phyloP scores from a whole-genome alignment of 768 basidiomycete species.

The Mycena amicta region DNA sequence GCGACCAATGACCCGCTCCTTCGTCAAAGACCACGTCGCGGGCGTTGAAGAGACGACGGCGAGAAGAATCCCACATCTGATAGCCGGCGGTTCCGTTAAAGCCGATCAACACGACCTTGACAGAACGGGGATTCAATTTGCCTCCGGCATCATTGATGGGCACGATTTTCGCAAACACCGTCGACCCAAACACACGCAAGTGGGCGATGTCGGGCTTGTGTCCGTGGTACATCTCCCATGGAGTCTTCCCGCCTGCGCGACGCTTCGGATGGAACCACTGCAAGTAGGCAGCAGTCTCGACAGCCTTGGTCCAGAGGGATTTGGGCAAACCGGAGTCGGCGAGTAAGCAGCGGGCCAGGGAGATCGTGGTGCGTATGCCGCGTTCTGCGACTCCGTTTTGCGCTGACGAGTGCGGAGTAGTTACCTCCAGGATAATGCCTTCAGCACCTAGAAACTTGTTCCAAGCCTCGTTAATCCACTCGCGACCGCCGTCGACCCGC shows the following conservation, averaged over 20 bases:
- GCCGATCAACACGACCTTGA: constrained; percentile 26
- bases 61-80: constrained; percentile 16
- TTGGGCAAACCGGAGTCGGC: constrained; percentile 24
- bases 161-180: constrained; percentile 30
- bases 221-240: constrained; percentile 22
- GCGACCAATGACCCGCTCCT: constrained; percentile 12
- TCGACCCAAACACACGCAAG: constrained; percentile 34
- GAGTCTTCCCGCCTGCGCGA: constrained; percentile 13
- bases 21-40: constrained; percentile 31
- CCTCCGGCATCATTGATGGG: constrained; percentile 14
- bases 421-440: constrained; percentile 20
- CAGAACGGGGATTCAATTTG: constrained; percentile 15
- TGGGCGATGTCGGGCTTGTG: constrained; percentile 30
- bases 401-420: constrained; percentile 30
- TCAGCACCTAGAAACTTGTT: neutral
- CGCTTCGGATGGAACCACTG: constrained; percentile 10
- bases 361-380: constrained; percentile 29
- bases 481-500: constrained; percentile 1
- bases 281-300: constrained; percentile 22
- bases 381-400: constrained; percentile 36
- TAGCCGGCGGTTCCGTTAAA: constrained; percentile 26
- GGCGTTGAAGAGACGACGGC: constrained; percentile 17
- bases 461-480: constrained; percentile 6
- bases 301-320: constrained; percentile 21
- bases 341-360: constrained; percentile 27